These are phyloP conservation scores for Pyrus communis DNA, from an alignment of 306 rosid species.

Conservation along the genomic window DNA sequence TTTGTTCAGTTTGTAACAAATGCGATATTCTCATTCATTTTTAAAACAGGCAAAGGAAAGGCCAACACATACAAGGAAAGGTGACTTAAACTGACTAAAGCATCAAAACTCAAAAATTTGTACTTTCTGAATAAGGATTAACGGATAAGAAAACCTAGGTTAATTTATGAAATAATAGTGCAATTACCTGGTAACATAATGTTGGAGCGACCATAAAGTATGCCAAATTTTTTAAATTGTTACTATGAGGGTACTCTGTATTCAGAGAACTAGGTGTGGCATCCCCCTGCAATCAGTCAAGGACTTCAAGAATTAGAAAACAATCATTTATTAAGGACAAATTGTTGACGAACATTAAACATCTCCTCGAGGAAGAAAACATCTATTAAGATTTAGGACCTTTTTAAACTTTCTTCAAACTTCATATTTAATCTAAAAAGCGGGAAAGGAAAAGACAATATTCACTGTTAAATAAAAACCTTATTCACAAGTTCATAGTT, in stretches of 20 bases:
- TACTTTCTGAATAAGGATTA: background rate
- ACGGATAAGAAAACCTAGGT: background rate
- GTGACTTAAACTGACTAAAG: background rate
- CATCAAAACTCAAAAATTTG: background rate
- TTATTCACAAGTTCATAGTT: slow-evolving; percentile 5
- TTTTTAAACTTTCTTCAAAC: background rate
- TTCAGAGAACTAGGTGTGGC: slow-evolving; percentile 28
- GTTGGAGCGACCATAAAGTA: slow-evolving; percentile 99
- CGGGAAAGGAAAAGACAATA: background rate
- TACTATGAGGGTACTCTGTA: slow-evolving; percentile 38
- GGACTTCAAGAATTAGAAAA: slow-evolving; percentile 13
- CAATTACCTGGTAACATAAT: slow-evolving; percentile 85
- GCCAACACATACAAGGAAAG: background rate
- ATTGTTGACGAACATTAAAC: background rate
- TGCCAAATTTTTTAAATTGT: slow-evolving; percentile 59
- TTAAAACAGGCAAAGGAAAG: background rate
- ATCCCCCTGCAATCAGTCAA: slow-evolving; percentile 52
- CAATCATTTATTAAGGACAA: background rate
- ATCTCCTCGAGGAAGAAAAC: background rate
- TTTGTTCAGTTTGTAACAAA: background rate
- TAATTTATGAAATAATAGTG: background rate
- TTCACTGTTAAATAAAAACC: background rate
- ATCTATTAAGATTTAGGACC: background rate
- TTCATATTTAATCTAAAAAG: background rate
- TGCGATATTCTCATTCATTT: background rate